A percentile compares a stretch with the other conserved stretches of the same genome.
These are phyloP conservation scores for Claviceps purpurea DNA, from an alignment of 2,329 filamentous ascomycete genomes.

Conservation along the genomic window DNA sequence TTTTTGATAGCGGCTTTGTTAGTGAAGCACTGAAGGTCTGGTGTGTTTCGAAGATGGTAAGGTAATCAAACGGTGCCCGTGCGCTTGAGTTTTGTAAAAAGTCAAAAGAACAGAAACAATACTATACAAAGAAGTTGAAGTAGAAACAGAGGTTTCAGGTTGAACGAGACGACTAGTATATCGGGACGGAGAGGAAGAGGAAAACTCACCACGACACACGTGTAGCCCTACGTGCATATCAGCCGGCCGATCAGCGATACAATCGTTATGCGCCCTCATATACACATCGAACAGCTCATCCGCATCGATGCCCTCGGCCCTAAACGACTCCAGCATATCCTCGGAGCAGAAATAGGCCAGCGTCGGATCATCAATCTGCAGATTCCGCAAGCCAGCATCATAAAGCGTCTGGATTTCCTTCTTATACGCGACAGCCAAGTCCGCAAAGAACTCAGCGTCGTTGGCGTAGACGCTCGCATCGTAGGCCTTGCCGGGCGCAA, in stretches of 20 bases:
- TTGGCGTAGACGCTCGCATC: constrained; percentile 35
- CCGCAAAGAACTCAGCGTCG: constrained; percentile 43
- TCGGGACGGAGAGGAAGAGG: constrained; percentile 8
- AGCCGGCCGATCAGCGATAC: constrained; percentile 43
- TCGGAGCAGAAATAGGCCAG: constrained; percentile 55
- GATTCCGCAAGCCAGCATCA: constrained; percentile 38
- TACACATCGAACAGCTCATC: constrained; percentile 57
- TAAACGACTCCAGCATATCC: constrained; percentile 46
- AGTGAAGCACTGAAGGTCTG: background rate
- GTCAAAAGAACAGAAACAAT: no score
- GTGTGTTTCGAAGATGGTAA: background rate
- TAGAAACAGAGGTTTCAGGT: no score
- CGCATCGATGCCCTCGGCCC: constrained; percentile 44
- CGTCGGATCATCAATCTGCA: constrained; percentile 51
- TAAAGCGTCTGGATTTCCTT: constrained; percentile 41
- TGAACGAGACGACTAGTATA: no score
- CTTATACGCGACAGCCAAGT: constrained; percentile 42
- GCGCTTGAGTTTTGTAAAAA: no score
- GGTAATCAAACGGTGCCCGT: no score
- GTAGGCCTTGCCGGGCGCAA: constrained; percentile 39
- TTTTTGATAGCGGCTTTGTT: background rate
- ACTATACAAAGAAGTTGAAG: no score
- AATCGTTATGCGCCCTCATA: constrained; percentile 61
- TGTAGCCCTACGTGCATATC: constrained; percentile 63
- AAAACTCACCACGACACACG: constrained; percentile 28